Evolutionary conservation across 2,329 filamentous ascomycete species (phyloP), one percentile per base, ranked within the genome.

Genomic region (Fusarium sp.): DNA sequence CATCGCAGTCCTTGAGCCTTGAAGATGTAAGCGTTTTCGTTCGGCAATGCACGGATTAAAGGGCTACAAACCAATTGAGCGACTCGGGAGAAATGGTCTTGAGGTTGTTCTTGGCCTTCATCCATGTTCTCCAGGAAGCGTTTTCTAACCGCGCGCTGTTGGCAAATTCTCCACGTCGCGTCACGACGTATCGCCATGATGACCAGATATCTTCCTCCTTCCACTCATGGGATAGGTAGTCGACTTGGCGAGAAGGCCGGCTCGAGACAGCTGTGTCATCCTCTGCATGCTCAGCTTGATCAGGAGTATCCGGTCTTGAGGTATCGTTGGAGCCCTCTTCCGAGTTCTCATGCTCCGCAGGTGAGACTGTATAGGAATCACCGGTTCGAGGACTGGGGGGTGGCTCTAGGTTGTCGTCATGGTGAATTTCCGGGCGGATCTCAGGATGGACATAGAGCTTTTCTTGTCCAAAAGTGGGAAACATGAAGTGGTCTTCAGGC

Each of bases 111-210:
- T 97, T 97, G 58, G 93, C 89, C 84, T 98, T 98, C 81, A 94
- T 93, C 97, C 97, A 98, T 1, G 95, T 97, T 81, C 97, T 90
- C 97, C 97, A 99, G 0, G 95, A 98, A 4, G 97, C 97, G 83
- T 99, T 98, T 83, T 98, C 97, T 33, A 98, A 84, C 59, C 97
- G 89, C 37, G 92, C 92, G 39, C 93, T 90, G 82, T 98, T 96
- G 77, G 91, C 92, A 75, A 97, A 97, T 63, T 94, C 90, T 69
- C 91, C 91, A 77, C 93, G 89, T 78, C 94, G 93, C 31, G 93
- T 92, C 18, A 95, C 92, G 77, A 98, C 94, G 81, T 97, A 97
- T 80, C 95, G 92, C 97, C 97, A 98, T 2, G 96, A 98, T 7
- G 94, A 93, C 95, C 95, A 98, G 29, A 98, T 97, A 83, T 99